Evolutionary conservation across 192 early-diverging fungal species (phyloP), one percentile per base, ranked within the genome.

Genomic region (Entomortierella parvispora): DNA sequence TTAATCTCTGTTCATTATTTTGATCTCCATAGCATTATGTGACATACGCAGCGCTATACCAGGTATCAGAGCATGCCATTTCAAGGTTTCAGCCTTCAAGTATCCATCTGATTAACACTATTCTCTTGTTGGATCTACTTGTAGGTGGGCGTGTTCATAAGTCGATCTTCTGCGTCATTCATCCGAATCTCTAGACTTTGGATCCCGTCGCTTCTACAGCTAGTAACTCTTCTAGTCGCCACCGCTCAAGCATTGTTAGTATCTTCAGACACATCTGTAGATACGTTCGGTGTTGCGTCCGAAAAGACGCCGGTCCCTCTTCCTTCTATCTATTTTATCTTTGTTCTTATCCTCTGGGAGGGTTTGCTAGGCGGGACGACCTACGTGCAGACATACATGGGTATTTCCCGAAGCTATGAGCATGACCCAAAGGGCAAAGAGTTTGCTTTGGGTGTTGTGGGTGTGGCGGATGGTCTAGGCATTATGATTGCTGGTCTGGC

Each of bases 361-460:
- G 82, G 82, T 4, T 58, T 83, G 2, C 45, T 83, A 5, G 82
- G 82, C 22, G 82, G 82, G 25, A 43, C 81, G 4, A 79, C 77
- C n/a, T 83, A 83, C 65, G 81, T 83, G 4, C 76, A 83, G 44
- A 72, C 77, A 0, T 83, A 79, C 45, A 64, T 72, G 18, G 59
- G 74, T 1, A 83, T 83, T 14, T 71, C 69, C 5, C 45, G 57
- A 11, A 44, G 65, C n/a, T 37, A 81, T 17, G 69, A 77, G 31
- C 62, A 77, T 20, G 60, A 76, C 31, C 72, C 72, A 12, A 67
- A 60, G 22, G 79, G 63, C 18, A 80, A 80, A 20, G 81, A 83
- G 52, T 83, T 83, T 62, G 68, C 81, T 17, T 37, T 83, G 10
- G 81, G 81, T 0, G 81, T 66, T 6, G 71, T 75, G 26, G 82